Percentiles rank a stretch among this genome's conserved stretches.
Conservation (phyloP, 1,284 basidiomycete genomes). For the Vanrija sp. region DNA sequence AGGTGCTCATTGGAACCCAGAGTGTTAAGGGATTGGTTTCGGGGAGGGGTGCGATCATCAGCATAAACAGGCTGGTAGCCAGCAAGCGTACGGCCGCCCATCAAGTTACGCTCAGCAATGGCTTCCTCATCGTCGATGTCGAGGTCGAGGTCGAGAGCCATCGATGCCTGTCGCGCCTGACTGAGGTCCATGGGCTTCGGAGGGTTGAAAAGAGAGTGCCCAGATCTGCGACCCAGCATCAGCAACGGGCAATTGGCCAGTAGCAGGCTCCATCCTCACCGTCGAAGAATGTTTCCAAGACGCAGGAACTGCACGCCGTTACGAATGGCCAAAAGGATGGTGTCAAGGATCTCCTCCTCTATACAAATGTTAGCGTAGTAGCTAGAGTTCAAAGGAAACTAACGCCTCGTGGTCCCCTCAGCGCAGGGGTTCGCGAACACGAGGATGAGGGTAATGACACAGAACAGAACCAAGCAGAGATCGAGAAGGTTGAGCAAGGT, state of each 20-base stretch:
- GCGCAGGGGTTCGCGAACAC: conserved; percentile 61
- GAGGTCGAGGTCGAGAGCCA: conserved; percentile 60
- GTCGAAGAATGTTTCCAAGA: conserved; percentile 80
- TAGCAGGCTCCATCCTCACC: conserved; percentile 56
- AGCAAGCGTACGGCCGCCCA: neutral
- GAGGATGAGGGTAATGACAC: conserved; percentile 76
- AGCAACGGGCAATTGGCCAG: neutral
- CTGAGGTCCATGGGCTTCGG: conserved; percentile 88
- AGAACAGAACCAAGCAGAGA: conserved; percentile 77
- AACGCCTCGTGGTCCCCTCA: conserved; percentile 37
- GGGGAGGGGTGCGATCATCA: conserved; percentile 14
- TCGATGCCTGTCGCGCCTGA: conserved; percentile 48
- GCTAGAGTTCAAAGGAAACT: conserved; percentile 6
- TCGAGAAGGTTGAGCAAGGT: conserved; percentile 86
- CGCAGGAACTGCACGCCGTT: conserved; percentile 88
- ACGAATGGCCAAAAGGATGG: conserved; percentile 77
- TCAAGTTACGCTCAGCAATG: conserved; percentile 36
- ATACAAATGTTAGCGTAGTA: conserved; percentile 52
- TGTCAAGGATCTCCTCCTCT: conserved; percentile 88
- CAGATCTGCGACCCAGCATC: conserved; percentile 60
- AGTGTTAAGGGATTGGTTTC: no score
- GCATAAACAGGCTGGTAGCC: conserved; percentile 31
- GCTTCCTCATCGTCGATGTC: conserved; percentile 61
- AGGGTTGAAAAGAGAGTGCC: conserved; percentile 85
- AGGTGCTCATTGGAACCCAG: no score